A percentile compares a stretch with the other conserved stretches of the same genome.
Conservation (phyloP, 2,329 filamentous ascomycete genomes). For the Fusarium phyllophilum region DNA sequence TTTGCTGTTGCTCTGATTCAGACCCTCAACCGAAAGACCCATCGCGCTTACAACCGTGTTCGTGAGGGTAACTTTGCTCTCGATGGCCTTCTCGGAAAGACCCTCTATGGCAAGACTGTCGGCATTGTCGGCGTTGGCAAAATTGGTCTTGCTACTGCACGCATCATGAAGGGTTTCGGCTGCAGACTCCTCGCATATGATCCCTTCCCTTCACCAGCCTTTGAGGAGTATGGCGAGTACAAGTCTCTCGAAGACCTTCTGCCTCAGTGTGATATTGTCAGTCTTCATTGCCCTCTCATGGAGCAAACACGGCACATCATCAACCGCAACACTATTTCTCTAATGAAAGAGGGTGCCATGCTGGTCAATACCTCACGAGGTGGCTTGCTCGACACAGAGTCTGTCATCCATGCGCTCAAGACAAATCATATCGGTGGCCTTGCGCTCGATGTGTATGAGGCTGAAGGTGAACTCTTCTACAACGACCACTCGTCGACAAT, state of each 20-base stretch:
- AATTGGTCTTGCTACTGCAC: constrained; percentile 70
- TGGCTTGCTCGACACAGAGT: constrained; percentile 68
- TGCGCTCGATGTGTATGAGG: constrained; percentile 76
- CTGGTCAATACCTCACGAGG: constrained; percentile 76
- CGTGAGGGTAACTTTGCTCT: constrained; percentile 75
- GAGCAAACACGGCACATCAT: constrained; percentile 70
- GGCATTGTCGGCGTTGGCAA: constrained; percentile 73
- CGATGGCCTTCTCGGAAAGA: constrained; percentile 70
- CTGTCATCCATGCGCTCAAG: constrained; percentile 71
- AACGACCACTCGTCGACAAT: constrained; percentile 72
- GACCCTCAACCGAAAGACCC: constrained; percentile 74
- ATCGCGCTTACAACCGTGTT: constrained; percentile 74
- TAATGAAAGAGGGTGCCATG: constrained; percentile 69
- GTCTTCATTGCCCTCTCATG: constrained; percentile 73
- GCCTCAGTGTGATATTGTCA: constrained; percentile 67
- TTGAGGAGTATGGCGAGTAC: constrained; percentile 62
- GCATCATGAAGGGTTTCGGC: constrained; percentile 72
- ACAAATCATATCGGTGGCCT: constrained; percentile 67
- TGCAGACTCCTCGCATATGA: constrained; percentile 71
- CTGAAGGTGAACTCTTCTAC: constrained; percentile 72
- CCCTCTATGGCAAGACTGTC: constrained; percentile 71
- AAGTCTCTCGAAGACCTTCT: constrained; percentile 65
- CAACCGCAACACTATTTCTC: constrained; percentile 60
- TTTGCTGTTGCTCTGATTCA: constrained; percentile 74
- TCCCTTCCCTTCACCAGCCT: constrained; percentile 61